A percentile compares a stretch with the other conserved stretches of the same genome.
Conservation (phyloP, 306 rosid genomes). For the Morella rubra region DNA sequence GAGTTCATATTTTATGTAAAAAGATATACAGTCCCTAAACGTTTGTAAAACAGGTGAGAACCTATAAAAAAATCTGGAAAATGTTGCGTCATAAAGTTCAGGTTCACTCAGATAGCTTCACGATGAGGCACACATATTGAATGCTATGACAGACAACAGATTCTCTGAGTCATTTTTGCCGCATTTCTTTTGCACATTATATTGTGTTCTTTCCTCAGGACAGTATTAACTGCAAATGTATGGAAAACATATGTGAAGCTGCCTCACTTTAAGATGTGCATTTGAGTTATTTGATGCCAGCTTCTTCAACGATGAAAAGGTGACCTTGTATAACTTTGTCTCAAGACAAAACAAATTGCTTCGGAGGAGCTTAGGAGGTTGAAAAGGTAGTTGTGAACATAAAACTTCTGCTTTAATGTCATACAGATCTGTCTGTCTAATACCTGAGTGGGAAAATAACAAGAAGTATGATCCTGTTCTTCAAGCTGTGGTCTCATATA, state of each 20-base stretch:
- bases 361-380: constrained; percentile 71
- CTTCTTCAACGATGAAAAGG: constrained; percentile 60
- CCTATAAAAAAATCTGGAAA: too few relatives aligned
- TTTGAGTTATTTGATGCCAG: constrained; percentile 61
- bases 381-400: constrained; percentile 45
- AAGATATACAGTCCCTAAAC: too few relatives aligned
- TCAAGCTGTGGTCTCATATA: too few relatives aligned
- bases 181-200: background rate
- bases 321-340: constrained; percentile 25
- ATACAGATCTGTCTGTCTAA: constrained; percentile 8
- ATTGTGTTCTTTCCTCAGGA: constrained; percentile 41
- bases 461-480: too few relatives aligned
- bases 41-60: too few relatives aligned
- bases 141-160: background rate
- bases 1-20: too few relatives aligned
- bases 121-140: constrained; percentile 11
- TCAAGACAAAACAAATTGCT: constrained; percentile 61
- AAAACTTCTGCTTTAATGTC: constrained; percentile 11
- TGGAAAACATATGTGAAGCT: constrained; percentile 15
- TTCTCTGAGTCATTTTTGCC: background rate
- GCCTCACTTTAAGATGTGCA: constrained; percentile 44
- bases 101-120: constrained; percentile 34
- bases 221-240: constrained; percentile 31
- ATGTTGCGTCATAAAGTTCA: background rate
- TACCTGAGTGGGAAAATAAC: constrained; percentile 20